Evolutionary conservation across 108 stramenopile genomes (phyloP), one percentile per base, ranked within the genome.

Genomic region (Asterionellopsis glacialis): DNA sequence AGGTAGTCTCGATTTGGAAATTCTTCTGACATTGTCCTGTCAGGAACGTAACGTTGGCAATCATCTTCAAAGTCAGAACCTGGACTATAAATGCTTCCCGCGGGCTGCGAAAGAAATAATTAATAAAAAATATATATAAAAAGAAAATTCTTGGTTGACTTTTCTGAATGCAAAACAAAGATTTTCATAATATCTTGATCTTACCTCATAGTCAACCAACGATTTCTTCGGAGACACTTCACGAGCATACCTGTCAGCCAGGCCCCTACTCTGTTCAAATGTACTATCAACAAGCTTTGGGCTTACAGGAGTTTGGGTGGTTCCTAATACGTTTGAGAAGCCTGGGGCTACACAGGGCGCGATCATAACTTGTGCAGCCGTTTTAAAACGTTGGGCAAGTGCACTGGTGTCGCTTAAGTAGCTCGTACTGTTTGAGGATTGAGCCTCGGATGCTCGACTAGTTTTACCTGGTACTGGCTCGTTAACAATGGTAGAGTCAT

Each of bases 271-370:
- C 7, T 33, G 33, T 33, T 7, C 33, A 7, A 33, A 33, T 5
- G 33, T 33, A 33, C 33, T 33, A 7, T 33, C 33, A 33, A 33
- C 33, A 33, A 33, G 33, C 7, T 33, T 33, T 2, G 33, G 33
- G 33, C 33, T 33, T 33, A 7, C 7, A 7, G 33, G 33, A 33
- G 33, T 33, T 33, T 33, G 2, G 33, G 33, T 33, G 7, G 33
- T 33, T 5, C 33, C 33, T 7, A 33, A 57, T 26, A 61, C 52
- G 11, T 54, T 76, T 18, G 68, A 59, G 5, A 77, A 12, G 0
- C 56, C 43, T 11, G 84, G 84, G n/a, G 88, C 77, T 2, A 85
- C 83, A 55, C 91, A 93, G 11, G 91, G 91, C 14, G 88, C 85
- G n/a, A 93, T 74, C 61, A 93, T 76, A 11, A 85, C 73, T 48